Evolutionary conservation across 2,329 filamentous ascomycete genomes (phyloP), one percentile per base, ranked within the genome.

Genomic region (Phoma herbarum): DNA sequence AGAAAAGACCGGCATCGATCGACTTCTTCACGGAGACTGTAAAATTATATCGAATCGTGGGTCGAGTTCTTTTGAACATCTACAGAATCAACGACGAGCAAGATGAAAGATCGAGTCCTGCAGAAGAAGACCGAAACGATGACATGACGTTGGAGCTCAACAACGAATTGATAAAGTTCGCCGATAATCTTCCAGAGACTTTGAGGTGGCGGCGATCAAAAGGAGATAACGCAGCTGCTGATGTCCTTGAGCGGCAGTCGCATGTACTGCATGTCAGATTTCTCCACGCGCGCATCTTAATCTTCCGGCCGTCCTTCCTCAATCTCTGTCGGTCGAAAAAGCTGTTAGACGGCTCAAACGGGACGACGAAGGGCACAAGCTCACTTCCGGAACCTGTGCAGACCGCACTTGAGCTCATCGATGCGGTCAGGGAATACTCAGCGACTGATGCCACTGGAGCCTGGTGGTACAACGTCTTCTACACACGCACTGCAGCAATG

Each of bases 381-480:
- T n/a, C 25, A n/a, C 4, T n/a, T 12, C 11, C 41, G 10, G 14
- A 46, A 20, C 8, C 41, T 14, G 16, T 52, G 12, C 33, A 11
- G 1, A 45, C 52, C 10, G 52, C 52, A 4, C 20, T 52, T 8
- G 52, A 52, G 18, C 47, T 57, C 12, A 45, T 56, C 10, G 29
- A 10, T 12, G 20, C 50, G 5, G 41, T 59, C 20, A 50, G 37
- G 7, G 12, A 16, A 10, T 58, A 61, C 26, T 58, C 59, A 0
- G 37, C 54, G 2, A 58, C 54, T 0, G 44, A 51, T 10, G 49
- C 45, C 12, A 61, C 59, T 4, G 59, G 59, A 9, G 59, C 59
- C 1, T 61, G 54, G 53, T 61, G 59, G 59, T 61, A 61, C 42
- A 61, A 61, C 41, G 45, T 61, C 18, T 61, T 61, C 33, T 61